Evolutionary conservation across 2,329 filamentous ascomycete species (phyloP), one percentile per base, ranked within the genome.

Genomic region (Fusarium irregulare): DNA sequence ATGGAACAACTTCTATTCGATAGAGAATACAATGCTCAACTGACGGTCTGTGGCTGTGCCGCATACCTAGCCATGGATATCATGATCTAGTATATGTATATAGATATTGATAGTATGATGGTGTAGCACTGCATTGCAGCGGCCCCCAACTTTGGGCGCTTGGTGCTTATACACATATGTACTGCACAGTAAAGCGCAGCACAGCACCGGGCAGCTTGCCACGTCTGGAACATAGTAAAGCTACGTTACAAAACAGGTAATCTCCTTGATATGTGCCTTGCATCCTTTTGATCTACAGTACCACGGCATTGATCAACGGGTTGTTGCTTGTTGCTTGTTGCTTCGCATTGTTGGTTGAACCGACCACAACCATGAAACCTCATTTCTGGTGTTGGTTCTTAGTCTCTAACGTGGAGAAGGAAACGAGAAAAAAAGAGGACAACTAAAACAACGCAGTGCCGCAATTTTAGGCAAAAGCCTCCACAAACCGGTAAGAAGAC

Each of bases 401-500:
- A 59, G 51, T 66, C 34, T 45, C 25, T 32, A 40, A 53, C 62
- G 56, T 66, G 56, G 63, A 57, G 62, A 55, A 55, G 18, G 16
- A 16, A 40, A 44, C 9, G 27, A 23, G 34, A 54, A 30, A 54
- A 46, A 34, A 23, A 25, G 21, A 34, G 49, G 20, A 27, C 34
- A 42, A 53, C 49, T 53, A 53, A 53, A 51, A 50, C 30, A 41
- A 53, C 49, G 49, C 49, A 49, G 46, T 41, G 60, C 61, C 61
- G 56, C 56, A 56, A 53, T 59, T 74, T 63, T 74, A 74, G 72
- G 72, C 72, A 74, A 66, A 70, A 58, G 64, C 72, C 54, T 74
- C 72, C 72, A 73, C 72, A 41, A 55, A 27, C 48, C 49, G 59
- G 48, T 21, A 48, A 41, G 9, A 21, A 7, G 20, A 65, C 27